These are phyloP conservation scores for Backusella circina DNA, from an alignment of 192 early-diverging fungal species.

Conservation along the genomic window DNA sequence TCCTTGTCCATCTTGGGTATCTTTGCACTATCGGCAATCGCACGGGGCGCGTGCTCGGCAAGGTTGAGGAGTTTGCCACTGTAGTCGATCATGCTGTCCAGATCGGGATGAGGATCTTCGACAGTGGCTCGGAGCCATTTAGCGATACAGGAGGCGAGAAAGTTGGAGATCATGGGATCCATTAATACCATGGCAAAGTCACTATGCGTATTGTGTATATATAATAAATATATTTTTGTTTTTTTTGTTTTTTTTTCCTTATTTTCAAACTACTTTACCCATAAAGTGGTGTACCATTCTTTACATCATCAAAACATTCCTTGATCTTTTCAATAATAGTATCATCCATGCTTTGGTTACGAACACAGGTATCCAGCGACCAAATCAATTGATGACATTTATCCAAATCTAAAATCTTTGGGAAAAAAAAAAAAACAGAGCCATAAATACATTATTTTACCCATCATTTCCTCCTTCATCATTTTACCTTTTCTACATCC, in stretches of 20 bases:
- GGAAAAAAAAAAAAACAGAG: too few relatives aligned
- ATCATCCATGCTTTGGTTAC: conserved; percentile 53
- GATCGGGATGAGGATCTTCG: conserved; percentile 14
- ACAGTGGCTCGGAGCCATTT: conserved; percentile 31
- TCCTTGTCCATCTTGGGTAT: conserved; percentile 50
- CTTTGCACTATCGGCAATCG: conserved; percentile 38
- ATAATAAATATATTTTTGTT: background rate
- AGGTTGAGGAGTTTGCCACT: conserved; percentile 51
- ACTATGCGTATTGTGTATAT: background rate
- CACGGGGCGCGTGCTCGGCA: conserved; percentile 43
- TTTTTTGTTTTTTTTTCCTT: background rate
- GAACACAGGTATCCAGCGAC: conserved; percentile 54
- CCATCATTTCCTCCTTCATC: background rate
- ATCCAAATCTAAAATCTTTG: conserved; percentile 51
- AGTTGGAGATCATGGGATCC: conserved; percentile 48
- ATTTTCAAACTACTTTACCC: conserved; percentile 33
- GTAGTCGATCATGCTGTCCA: conserved; percentile 36
- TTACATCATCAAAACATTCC: conserved; percentile 50
- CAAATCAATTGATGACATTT: conserved; percentile 51
- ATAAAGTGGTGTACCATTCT: conserved; percentile 45
- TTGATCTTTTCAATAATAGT: conserved; percentile 49
- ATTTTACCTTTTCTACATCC: conserved; percentile 39
- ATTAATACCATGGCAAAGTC: conserved; percentile 58
- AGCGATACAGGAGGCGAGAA: conserved; percentile 46
- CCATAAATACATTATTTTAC: too few relatives aligned